These are phyloP conservation scores for Microsporum ferrugineum DNA, from an alignment of 2,329 filamentous ascomycete species.

Conservation along the genomic window DNA sequence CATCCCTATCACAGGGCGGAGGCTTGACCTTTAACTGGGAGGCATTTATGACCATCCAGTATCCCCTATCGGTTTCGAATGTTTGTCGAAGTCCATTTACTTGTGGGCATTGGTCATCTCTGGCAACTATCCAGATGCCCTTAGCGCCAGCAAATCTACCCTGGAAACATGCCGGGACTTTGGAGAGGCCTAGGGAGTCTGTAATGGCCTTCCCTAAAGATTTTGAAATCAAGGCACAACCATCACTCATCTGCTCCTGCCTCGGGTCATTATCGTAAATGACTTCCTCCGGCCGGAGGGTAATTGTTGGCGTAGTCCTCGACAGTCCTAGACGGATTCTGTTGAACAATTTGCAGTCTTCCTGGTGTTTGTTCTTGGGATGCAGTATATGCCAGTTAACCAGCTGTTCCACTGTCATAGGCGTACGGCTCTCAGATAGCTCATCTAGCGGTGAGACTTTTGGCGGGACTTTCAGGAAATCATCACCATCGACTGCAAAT, in stretches of 20 bases:
- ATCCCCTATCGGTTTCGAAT: constrained; percentile 20
- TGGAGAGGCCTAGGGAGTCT: constrained; percentile 29
- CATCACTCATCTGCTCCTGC: constrained; percentile 37
- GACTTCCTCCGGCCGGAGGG: constrained; percentile 29
- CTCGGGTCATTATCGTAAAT: constrained; percentile 23
- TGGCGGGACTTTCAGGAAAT: constrained; percentile 22
- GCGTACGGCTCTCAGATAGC: constrained; percentile 22
- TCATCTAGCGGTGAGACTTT: constrained; percentile 16
- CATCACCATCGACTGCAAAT: constrained; percentile 36
- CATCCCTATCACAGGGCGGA: constrained; percentile 28
- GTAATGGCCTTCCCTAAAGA: constrained; percentile 40
- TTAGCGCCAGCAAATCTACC: constrained; percentile 50
- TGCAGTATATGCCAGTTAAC: constrained; percentile 37
- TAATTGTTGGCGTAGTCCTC: constrained; percentile 32
- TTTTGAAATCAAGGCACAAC: constrained; percentile 46
- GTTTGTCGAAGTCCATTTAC: constrained; percentile 5
- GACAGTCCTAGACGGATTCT: constrained; percentile 35
- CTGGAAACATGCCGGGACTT: constrained; percentile 43
- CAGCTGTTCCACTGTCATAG: constrained; percentile 30
- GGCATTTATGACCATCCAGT: constrained; percentile 46
- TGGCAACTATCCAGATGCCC: constrained; percentile 49
- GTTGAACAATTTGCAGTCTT: constrained; percentile 36
- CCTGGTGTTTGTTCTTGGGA: constrained; percentile 25
- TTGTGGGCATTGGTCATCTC: constrained; percentile 16
- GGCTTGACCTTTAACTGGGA: constrained; percentile 48